phyloP scores from a whole-genome alignment of 2,329 filamentous ascomycete genomes.

The Sphaceloma murrayae region DNA sequence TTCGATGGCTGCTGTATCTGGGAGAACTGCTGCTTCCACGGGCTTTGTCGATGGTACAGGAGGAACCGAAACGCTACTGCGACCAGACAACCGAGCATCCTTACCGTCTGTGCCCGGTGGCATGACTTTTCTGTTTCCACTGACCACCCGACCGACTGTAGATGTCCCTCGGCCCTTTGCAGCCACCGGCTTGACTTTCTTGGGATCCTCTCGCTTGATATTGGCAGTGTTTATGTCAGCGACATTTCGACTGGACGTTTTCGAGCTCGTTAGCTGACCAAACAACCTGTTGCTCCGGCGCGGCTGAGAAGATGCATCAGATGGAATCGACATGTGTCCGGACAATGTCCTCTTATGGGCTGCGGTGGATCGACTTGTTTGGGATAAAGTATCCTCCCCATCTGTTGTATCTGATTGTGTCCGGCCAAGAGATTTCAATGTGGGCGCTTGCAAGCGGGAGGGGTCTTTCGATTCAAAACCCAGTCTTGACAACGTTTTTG shows the following conservation, averaged over 20 bases:
- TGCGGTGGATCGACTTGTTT: constrained; percentile 18
- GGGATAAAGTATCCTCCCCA: constrained; percentile 23
- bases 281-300: constrained; percentile 42
- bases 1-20: constrained; percentile 60
- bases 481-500: constrained; percentile 29
- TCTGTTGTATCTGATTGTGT: constrained; percentile 34
- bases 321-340: constrained; percentile 51
- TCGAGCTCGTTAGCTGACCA: constrained; percentile 49
- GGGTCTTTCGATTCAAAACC: constrained; percentile 27
- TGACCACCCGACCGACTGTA: constrained; percentile 76
- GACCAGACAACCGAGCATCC: constrained; percentile 49
- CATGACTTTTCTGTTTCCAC: constrained; percentile 66
- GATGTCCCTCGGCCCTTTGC: constrained; percentile 58
- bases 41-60: constrained; percentile 24
- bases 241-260: constrained; percentile 46
- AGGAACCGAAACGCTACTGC: constrained; percentile 42
- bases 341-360: constrained; percentile 86
- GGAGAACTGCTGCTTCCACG: constrained; percentile 16
- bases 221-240: constrained; percentile 11
- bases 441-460: constrained; percentile 32
- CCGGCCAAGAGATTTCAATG: constrained; percentile 30
- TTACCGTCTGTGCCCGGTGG: constrained; percentile 50
- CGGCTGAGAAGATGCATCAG: constrained; percentile 33
- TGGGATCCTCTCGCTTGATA: constrained; percentile 48
- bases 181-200: constrained; percentile 70